Base-by-base conservation (phyloP, 306 rosid genomes). In the Herpetospermum pedunculosum region DNA sequence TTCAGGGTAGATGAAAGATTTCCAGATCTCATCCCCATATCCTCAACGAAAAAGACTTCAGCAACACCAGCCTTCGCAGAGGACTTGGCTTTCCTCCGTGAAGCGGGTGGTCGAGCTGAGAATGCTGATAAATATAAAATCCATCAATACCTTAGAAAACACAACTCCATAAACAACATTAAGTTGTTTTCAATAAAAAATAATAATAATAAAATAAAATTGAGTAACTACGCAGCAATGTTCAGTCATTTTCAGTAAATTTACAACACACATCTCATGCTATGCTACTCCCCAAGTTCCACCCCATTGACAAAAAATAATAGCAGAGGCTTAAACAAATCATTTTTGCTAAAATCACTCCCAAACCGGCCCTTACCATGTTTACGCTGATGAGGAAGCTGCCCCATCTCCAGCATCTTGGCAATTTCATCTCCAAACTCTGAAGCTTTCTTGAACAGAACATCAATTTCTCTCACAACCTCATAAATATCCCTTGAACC, bases 1-100 rank as follows among this genome's bases (percentile, higher is more conserved):
- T 84, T 91, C 74, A 95, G 83, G 13, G 96, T 95, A 32, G 96
- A 84, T 37, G 97, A 91, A 72, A 95, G 92, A 74, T 83, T 85
- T 74, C 78, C 83, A 10, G 92, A 80, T 74, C 86, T 81, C 62
- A 78, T 70, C 29, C 77, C 70, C 72, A 85, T 55, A 46, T 83
- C 96, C 78, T 84, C 89, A 57, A 80, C 84, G 28, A 81, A 46
- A 70, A 75, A 83, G 72, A 75, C 28, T 23, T 73, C 82, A 46
- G 85, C 70, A 16, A 84, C 54, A 74, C 67, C 85, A 74, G 76
- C 79, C 28, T 44, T 57, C 25, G 58, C 84, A 38, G 75, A 19
- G 18, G 92, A 73, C 84, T 83, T 86, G 0, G 77, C 80, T 13
- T 72, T 80, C 63, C 43, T 79, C 48, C 43, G 81, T 13, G 98